Conservation (phyloP, 805 yeast genomes). For the Saccharomycopsis amapae region DNA sequence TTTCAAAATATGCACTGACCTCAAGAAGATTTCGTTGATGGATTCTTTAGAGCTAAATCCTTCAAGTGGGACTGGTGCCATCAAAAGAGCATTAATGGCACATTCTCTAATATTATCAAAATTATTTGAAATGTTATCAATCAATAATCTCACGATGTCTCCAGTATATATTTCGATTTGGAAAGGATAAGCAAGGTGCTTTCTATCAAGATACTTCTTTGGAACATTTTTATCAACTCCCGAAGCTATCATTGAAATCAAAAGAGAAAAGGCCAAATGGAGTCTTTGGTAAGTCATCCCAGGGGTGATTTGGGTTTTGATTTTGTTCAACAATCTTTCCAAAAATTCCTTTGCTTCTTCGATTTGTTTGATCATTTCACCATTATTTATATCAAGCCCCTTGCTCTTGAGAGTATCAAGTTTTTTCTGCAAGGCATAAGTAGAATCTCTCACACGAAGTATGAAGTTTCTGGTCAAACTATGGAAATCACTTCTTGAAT, state of each 20-base stretch:
- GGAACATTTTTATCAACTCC: conserved; percentile 48
- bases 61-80: conserved; percentile 34
- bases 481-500: conserved; percentile 56
- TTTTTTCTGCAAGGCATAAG: conserved; percentile 51
- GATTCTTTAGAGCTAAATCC: conserved; percentile 23
- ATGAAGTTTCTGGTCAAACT: conserved; percentile 58
- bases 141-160: conserved; percentile 38
- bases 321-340: conserved; percentile 31
- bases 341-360: conserved; percentile 34
- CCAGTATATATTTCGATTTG: conserved; percentile 36
- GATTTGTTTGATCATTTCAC: conserved; percentile 25
- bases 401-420: conserved; percentile 34
- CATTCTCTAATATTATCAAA: conserved; percentile 68
- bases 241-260: conserved; percentile 40
- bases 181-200: conserved; percentile 43
- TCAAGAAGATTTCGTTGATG: conserved; percentile 16
- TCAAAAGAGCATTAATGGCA: conserved; percentile 39
- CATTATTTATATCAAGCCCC: conserved; percentile 11
- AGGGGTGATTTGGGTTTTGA: conserved; percentile 40
- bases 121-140: conserved; percentile 59
- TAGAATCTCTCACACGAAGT: conserved; percentile 59
- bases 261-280: conserved; percentile 42
- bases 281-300: conserved; percentile 51
- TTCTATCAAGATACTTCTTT: conserved; percentile 28
- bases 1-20: conserved; percentile 34